Evolutionary conservation across 306 rosid genomes (phyloP).

Genomic region (Sicyos baderoa): DNA sequence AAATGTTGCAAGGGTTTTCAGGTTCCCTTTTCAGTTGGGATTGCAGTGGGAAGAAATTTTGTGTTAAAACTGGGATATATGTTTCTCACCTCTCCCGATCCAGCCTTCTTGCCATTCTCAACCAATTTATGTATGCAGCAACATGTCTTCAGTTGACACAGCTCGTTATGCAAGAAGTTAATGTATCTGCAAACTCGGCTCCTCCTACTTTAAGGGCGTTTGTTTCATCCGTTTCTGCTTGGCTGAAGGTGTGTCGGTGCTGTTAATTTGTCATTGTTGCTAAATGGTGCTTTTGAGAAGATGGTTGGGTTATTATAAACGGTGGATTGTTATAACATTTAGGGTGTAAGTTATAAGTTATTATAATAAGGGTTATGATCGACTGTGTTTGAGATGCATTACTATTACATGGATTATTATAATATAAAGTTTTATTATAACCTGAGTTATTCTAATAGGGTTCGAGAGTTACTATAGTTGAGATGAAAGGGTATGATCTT

Average conservation of each 20-base stretch:
- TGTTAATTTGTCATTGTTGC: background rate
- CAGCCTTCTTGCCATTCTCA: conserved; percentile 54
- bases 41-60: conserved; percentile 30
- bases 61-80: conserved; percentile 48
- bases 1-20: conserved; percentile 83
- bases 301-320: no score
- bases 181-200: conserved; percentile 31
- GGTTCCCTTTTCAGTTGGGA: conserved; percentile 70
- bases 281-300: background rate
- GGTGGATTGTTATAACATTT: no score
- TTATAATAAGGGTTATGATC: no score
- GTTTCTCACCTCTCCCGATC: conserved; percentile 56
- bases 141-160: conserved; percentile 64
- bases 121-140: conserved; percentile 65
- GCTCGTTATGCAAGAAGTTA: conserved; percentile 34
- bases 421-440: no score
- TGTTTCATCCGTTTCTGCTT: conserved; percentile 49
- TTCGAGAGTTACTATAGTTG: no score
- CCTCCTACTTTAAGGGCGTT: conserved; percentile 76
- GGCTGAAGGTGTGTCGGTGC: conserved; percentile 56
- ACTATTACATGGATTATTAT: no score
- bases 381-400: no score
- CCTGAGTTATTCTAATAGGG: no score
- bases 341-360: no score
- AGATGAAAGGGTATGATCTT: no score